Conservation (phyloP, 2,329 filamentous ascomycete species). For the Fusarium sarcochroum region DNA sequence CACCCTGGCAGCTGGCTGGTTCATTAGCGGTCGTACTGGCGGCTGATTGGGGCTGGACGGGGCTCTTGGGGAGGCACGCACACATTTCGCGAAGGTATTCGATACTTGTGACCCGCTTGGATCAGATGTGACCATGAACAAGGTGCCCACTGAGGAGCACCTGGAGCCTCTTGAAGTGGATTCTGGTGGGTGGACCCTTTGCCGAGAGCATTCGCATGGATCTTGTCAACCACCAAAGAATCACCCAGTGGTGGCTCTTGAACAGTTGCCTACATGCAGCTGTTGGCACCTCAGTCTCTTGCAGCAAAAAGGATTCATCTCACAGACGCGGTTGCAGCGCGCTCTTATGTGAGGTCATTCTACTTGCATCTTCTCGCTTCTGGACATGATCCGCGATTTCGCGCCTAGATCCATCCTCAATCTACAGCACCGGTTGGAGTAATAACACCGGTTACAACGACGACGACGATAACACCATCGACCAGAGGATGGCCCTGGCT, state of each 20-base stretch:
- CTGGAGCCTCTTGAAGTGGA: slow-evolving; percentile 32
- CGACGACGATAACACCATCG: slow-evolving; percentile 33
- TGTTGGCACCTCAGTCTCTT: slow-evolving; percentile 26
- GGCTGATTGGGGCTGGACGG: slow-evolving; percentile 42
- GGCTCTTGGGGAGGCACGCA: slow-evolving; percentile 20
- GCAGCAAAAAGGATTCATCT: slow-evolving; percentile 4
- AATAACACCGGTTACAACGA: slow-evolving; percentile 26
- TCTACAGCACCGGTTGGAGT: slow-evolving; percentile 23
- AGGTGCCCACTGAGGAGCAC: slow-evolving; percentile 35
- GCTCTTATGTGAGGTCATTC: slow-evolving; percentile 15
- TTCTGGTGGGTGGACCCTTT: slow-evolving; percentile 32
- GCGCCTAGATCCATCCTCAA: slow-evolving; percentile 4
- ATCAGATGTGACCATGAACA: slow-evolving; percentile 33
- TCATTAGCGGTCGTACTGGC: slow-evolving; percentile 45
- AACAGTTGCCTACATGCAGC: slow-evolving; percentile 38
- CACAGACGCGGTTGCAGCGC: slow-evolving; percentile 11
- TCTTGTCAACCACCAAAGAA: slow-evolving; percentile 16
- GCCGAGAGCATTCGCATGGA: slow-evolving; percentile 16
- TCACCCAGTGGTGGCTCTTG: slow-evolving; percentile 43
- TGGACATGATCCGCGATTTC: slow-evolving; percentile 6
- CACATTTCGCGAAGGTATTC: slow-evolving; percentile 39
- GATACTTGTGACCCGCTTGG: slow-evolving; percentile 42
- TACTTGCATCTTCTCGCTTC: slow-evolving; percentile 3
- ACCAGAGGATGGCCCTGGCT: slow-evolving; percentile 35
- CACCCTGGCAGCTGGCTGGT: slow-evolving; percentile 43